Base-by-base conservation (phyloP, 345 rosid genomes). In the Schrenkiella parvula region DNA sequence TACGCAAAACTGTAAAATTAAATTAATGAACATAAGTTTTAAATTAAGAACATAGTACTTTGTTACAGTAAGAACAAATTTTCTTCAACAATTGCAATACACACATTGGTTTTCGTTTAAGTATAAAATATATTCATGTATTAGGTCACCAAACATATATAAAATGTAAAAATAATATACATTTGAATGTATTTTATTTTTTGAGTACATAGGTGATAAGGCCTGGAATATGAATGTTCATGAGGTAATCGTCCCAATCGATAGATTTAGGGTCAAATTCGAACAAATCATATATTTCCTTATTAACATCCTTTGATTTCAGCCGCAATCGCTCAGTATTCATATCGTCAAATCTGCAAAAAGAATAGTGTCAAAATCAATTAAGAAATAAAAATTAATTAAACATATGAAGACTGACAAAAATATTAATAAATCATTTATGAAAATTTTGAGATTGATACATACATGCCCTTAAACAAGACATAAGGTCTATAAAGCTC, bases 401-500 rank as follows among this genome's bases (percentile, higher is more conserved):
- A 8, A 0, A 59, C 13, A 2, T 3, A 11, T 32, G 19, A 23
- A 39, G 1, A 42, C 7, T n/a, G 15, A 0, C 22, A 32, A 6
- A 31, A 2, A 46, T 29, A 32, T 4, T 3, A 10, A 42, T n/a
- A 46, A 72, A 1, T n/a, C 0, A 52, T 10, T 34, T 32, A 3
- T 8, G 2, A 0, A 34, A 13, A 43, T 0, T 23, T 74, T 60
- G 1, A 43, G 9, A 63, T 18, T 8, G 22, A 19, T 70, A 84
- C 93, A 6, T 89, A 93, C 98, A 87, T 68, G 70, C 86, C 96
- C 35, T 62, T 34, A 83, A 86, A 91, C 84, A 89, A 88, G 70
- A 86, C 83, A 77, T 91, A 93, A 9, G 98, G 95, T 59, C 83
- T 72, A 74, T 93, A 93, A 10, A 93, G 87, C 9, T 91, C 92